Conservation (phyloP, 139 green algal genomes). For the Ulvella scutata region DNA sequence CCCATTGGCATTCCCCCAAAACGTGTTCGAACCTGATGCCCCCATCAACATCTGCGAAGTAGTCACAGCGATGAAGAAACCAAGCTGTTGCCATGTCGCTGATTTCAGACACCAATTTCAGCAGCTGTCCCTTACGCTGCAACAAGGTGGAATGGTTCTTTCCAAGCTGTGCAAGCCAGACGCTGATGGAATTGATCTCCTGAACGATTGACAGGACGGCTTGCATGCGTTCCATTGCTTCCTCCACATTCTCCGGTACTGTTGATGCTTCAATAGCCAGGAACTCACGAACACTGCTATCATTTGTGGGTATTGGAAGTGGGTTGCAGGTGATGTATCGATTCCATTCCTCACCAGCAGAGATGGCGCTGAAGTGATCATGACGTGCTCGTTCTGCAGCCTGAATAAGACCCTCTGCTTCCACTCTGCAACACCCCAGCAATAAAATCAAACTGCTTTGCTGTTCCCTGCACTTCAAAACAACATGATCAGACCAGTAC, state of each 20-base stretch:
- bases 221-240: conserved; percentile 4
- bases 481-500: too few relatives aligned
- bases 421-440: background rate
- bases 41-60: conserved; percentile 14
- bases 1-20: conserved; percentile 18
- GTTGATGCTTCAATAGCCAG: background rate
- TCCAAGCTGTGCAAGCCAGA: background rate
- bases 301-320: background rate
- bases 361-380: background rate
- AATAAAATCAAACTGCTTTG: too few relatives aligned
- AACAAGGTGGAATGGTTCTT: background rate
- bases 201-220: background rate
- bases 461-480: too few relatives aligned
- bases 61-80: conserved; percentile 1
- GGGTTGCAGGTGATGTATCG: conserved; percentile 11
- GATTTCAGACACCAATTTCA: background rate
- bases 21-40: conserved; percentile 17
- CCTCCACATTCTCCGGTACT: background rate
- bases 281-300: conserved; percentile 5
- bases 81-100: background rate
- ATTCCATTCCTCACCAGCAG: background rate
- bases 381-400: background rate
- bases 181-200: background rate
- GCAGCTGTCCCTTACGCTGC: background rate
- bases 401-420: background rate